A percentile compares a stretch with the other conserved stretches of the same genome.
These are phyloP conservation scores for Monotropa hypopitys DNA, from an alignment of 179 eudicot genomes.

Conservation along the genomic window DNA sequence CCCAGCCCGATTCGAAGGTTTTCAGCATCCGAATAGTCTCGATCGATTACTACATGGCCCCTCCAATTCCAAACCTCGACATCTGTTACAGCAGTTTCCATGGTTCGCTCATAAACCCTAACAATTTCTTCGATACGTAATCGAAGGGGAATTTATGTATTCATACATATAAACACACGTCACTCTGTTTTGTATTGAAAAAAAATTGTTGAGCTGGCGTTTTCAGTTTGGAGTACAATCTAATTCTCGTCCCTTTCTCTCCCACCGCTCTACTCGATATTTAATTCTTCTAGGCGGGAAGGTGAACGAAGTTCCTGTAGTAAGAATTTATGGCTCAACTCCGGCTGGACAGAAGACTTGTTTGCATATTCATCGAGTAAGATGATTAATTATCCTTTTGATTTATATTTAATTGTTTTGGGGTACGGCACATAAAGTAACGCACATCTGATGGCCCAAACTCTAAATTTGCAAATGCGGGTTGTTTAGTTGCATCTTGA, in stretches of 20 bases:
- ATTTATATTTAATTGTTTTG: not conserved
- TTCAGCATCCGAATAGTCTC: slow-evolving; percentile 82
- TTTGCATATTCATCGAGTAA: slow-evolving; percentile 76
- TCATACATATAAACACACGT: not conserved
- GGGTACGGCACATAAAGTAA: not conserved
- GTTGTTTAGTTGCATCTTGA: not conserved
- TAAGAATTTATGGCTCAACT: slow-evolving; percentile 78
- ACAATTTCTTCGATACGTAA: not conserved
- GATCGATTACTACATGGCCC: slow-evolving; percentile 66
- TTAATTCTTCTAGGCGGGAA: slow-evolving; percentile 40
- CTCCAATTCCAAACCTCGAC: slow-evolving; percentile 59
- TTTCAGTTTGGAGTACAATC: not conserved
- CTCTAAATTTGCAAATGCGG: not conserved
- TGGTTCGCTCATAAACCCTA: slow-evolving; percentile 24
- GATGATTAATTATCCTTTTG: slow-evolving; percentile 6
- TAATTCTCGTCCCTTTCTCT: not conserved
- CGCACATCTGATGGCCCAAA: not conserved
- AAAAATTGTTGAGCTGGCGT: no score
- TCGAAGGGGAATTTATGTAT: no score
- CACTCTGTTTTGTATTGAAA: not conserved
- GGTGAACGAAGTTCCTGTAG: slow-evolving; percentile 88
- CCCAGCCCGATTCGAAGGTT: slow-evolving; percentile 23
- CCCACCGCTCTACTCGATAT: not conserved
- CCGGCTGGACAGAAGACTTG: slow-evolving; percentile 91
- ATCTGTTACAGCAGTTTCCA: slow-evolving; percentile 69